Evolutionary conservation across 2,329 filamentous ascomycete species (phyloP).

Genomic region (Curvularia sp.): DNA sequence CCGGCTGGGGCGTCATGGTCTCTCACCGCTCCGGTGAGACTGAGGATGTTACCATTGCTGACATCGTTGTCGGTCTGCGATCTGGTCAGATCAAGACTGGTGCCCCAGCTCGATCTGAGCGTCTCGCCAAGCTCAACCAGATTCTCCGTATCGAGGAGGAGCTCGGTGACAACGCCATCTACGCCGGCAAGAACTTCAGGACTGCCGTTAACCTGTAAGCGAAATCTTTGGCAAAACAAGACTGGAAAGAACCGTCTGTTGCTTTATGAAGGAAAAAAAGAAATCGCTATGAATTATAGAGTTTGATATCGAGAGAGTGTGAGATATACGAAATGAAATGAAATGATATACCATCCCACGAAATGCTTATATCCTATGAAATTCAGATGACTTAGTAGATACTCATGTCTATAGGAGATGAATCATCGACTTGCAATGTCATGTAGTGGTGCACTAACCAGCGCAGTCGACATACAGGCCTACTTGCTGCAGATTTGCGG

Average conservation of each 20-base stretch:
- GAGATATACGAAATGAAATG: slow-evolving; percentile 14
- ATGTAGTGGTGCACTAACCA: neutral
- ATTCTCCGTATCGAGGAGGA: slow-evolving; percentile 99
- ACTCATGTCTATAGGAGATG: neutral
- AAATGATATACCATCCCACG: slow-evolving; percentile 6
- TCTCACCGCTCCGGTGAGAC: slow-evolving; percentile 99
- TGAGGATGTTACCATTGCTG: slow-evolving; percentile 98
- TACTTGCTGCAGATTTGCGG: neutral
- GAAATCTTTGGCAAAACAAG: neutral
- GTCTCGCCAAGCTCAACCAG: slow-evolving; percentile 99
- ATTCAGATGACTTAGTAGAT: neutral
- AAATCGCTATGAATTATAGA: slow-evolving; percentile 16
- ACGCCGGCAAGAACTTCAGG: slow-evolving; percentile 92
- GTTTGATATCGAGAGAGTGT: slow-evolving; percentile 9
- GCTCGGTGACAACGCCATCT: slow-evolving; percentile 82
- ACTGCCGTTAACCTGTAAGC: slow-evolving; percentile 75
- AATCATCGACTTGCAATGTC: neutral
- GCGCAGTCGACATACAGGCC: neutral
- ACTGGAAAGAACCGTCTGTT: neutral
- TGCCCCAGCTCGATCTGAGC: slow-evolving; percentile 87
- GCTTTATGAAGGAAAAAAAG: neutral
- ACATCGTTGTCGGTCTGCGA: slow-evolving; percentile 96
- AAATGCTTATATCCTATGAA: neutral
- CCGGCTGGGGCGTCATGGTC: slow-evolving; percentile 98
- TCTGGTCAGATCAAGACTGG: slow-evolving; percentile 80